These are phyloP conservation scores for Elsinoe necatrix DNA, from an alignment of 2,329 filamentous ascomycete species.

Conservation along the genomic window DNA sequence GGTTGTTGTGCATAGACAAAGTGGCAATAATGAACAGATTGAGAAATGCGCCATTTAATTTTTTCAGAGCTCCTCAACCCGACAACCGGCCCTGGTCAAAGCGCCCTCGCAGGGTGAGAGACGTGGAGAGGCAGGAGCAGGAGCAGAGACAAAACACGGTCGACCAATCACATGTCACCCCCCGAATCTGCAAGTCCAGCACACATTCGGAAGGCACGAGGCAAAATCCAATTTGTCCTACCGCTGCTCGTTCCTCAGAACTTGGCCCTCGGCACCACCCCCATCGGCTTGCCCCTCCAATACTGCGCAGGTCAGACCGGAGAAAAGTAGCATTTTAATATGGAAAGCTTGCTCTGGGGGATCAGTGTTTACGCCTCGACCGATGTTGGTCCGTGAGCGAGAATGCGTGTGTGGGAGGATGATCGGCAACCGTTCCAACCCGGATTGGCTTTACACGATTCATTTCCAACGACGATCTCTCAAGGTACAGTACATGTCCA, in stretches of 20 bases:
- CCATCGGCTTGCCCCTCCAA: not conserved
- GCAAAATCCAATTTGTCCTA: not conserved
- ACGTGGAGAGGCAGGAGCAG: not conserved
- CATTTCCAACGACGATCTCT: conserved; percentile 3
- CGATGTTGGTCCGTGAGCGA: not conserved
- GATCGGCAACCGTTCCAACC: conserved; percentile 2
- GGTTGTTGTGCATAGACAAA: not conserved
- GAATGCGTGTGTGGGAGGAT: not conserved
- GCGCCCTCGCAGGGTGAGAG: conserved; percentile 5
- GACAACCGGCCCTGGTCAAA: not conserved
- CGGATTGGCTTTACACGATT: conserved; percentile 11
- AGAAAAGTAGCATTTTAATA: conserved; percentile 1
- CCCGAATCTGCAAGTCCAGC: conserved; percentile 9
- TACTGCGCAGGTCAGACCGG: not conserved
- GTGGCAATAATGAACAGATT: not conserved
- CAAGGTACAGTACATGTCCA: not conserved
- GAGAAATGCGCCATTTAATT: not conserved
- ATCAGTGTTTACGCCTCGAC: not conserved
- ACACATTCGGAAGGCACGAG: conserved; percentile 11
- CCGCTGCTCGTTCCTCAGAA: not conserved
- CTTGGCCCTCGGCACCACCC: not conserved
- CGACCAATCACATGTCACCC: not conserved
- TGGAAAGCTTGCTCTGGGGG: conserved; percentile 9
- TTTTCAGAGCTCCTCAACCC: not conserved
- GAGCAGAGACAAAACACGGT: conserved; percentile 4